A percentile compares a stretch with the other conserved stretches of the same genome.
Evolutionary conservation across 371 early-diverging fungal genomes (phyloP).

Genomic region (Nosema granulosis): DNA sequence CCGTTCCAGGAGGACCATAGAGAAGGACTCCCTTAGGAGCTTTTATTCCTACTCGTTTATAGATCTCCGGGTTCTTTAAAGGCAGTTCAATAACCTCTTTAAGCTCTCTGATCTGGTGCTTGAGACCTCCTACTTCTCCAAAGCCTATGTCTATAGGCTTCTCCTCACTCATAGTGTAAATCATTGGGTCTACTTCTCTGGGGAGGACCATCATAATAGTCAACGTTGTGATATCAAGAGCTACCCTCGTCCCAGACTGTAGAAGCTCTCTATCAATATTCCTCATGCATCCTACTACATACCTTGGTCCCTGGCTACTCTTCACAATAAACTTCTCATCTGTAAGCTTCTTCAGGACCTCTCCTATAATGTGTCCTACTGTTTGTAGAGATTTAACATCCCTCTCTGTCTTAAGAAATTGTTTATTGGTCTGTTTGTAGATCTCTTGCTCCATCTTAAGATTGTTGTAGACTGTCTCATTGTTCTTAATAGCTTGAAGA

Average conservation of each 20-base stretch:
- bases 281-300: conserved; percentile 93
- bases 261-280: conserved; percentile 79
- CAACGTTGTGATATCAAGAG: conserved; percentile 96
- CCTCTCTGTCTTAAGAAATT: conserved; percentile 89
- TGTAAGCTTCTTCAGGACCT: conserved; percentile 91
- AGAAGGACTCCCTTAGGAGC: conserved; percentile 94
- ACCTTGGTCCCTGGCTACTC: conserved; percentile 91
- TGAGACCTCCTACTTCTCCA: conserved; percentile 93
- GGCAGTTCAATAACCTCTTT: conserved; percentile 96
- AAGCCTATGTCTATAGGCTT: conserved; percentile 82
- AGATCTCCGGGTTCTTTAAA: conserved; percentile 89
- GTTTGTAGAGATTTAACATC: conserved; percentile 94
- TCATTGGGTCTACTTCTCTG: conserved; percentile 94
- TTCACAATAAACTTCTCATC: conserved; percentile 97
- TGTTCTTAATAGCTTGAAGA: conserved; percentile 77
- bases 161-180: conserved; percentile 92
- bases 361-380: conserved; percentile 97
- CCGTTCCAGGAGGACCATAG: conserved; percentile 93
- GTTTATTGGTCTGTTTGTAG: conserved; percentile 74
- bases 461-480: conserved; percentile 83
- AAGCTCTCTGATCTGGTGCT: conserved; percentile 94
- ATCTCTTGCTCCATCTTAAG: conserved; percentile 76
- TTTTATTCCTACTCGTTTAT: conserved; percentile 86
- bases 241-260: conserved; percentile 81
- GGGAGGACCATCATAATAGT: conserved; percentile 96